Percentiles rank a stretch among this genome's conserved stretches.
These are phyloP conservation scores for Blastobotrys parvus DNA, from an alignment of 805 yeast species.

Conservation along the genomic window DNA sequence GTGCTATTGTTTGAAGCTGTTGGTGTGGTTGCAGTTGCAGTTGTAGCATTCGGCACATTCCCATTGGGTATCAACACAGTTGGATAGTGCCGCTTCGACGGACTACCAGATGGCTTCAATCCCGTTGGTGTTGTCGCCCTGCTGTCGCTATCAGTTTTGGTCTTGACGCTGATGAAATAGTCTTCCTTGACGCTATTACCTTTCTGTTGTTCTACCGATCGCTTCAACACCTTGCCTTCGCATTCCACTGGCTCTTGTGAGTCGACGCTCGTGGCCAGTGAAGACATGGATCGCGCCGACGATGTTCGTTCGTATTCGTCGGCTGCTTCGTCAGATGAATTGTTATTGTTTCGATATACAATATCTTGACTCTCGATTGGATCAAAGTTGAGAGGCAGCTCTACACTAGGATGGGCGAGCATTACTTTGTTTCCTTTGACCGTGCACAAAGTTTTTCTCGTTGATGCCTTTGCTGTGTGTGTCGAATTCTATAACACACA, in stretches of 20 bases:
- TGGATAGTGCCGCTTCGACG: too few species aligned
- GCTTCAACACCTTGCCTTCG: too few species aligned
- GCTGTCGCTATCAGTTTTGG: too few species aligned
- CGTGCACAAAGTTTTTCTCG: neutral
- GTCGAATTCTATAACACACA: too few species aligned
- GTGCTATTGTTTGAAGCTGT: neutral
- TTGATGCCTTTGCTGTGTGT: too few species aligned
- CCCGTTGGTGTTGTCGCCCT: too few species aligned
- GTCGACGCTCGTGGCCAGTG: conserved; percentile 17
- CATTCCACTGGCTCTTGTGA: conserved; percentile 7
- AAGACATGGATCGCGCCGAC: conserved; percentile 15
- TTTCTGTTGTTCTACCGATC: too few species aligned
- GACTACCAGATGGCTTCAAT: too few species aligned
- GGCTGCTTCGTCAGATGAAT: neutral
- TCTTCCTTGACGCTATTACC: too few species aligned
- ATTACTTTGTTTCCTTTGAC: neutral
- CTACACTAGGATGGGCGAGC: neutral
- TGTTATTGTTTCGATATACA: neutral
- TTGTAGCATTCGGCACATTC: neutral
- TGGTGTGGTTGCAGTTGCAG: neutral
- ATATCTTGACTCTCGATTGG: neutral
- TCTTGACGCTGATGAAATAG: too few species aligned
- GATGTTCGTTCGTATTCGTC: conserved; percentile 5
- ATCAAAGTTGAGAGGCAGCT: neutral
- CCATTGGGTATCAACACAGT: neutral